Conservation (phyloP, 176 grass and related monocot genomes). For the Bolboschoenus planiculmis region DNA sequence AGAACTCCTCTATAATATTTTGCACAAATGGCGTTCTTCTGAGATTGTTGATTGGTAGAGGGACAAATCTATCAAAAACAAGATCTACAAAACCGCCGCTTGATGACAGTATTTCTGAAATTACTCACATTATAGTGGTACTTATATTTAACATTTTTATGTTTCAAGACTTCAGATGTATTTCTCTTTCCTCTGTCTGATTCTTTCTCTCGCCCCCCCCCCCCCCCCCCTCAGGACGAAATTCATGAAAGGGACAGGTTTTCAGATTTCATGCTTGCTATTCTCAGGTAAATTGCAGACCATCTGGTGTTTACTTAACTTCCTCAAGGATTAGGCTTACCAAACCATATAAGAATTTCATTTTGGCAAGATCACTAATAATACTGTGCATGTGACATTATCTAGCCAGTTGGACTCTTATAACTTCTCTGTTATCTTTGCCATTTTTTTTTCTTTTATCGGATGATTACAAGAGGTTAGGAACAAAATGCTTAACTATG, state of each 20-base stretch:
- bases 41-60: constrained; percentile 76
- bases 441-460: background rate
- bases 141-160: constrained; percentile 18
- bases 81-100: constrained; percentile 2
- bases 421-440: background rate
- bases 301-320: constrained; percentile 6
- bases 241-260: constrained; percentile 98
- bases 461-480: background rate
- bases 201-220: background rate
- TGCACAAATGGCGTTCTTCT: constrained; percentile 97
- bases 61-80: constrained; percentile 36
- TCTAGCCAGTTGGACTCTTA: background rate
- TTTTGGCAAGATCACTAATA: background rate
- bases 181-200: background rate
- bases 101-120: constrained; percentile 57
- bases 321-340: background rate
- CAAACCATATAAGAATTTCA: background rate
- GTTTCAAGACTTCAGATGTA: constrained; percentile 3
- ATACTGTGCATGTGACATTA: background rate
- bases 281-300: constrained; percentile 67
- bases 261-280: constrained; percentile 95
- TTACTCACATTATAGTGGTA: constrained; percentile 98
- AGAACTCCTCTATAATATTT: constrained; percentile 88
- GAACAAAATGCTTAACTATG: background rate
- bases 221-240: constrained; percentile 59